Evolutionary conservation across 768 basidiomycete genomes (phyloP).

Genomic region (Astraeus odoratus): DNA sequence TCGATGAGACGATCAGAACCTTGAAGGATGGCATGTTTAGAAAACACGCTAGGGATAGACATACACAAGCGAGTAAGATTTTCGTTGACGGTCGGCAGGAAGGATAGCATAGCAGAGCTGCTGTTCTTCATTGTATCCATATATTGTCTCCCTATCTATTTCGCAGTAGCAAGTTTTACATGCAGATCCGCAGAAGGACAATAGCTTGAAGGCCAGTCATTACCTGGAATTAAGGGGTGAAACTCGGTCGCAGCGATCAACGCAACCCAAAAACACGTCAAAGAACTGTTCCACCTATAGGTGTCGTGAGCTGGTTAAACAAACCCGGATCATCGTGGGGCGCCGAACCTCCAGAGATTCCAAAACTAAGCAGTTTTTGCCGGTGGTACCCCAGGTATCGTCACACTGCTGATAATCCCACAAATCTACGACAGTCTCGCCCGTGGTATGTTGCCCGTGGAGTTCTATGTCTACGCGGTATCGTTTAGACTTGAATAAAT

Average conservation of each 20-base stretch:
- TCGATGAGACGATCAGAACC: slow-evolving; percentile 77
- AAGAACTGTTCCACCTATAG: slow-evolving; percentile 60
- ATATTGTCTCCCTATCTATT: too few species aligned
- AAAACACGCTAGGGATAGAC: not conserved
- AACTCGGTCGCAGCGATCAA: slow-evolving; percentile 48
- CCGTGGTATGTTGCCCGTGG: slow-evolving; percentile 53
- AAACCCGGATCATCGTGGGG: too few species aligned
- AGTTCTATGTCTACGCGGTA: slow-evolving; percentile 82
- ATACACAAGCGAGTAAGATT: slow-evolving; percentile 3
- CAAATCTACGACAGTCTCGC: slow-evolving; percentile 77
- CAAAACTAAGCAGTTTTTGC: slow-evolving; percentile 73
- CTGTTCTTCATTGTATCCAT: not conserved
- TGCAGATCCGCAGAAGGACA: too few species aligned
- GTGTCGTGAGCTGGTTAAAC: too few species aligned
- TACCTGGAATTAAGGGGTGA: slow-evolving; percentile 24
- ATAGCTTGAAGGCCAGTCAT: not conserved
- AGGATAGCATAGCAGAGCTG: not conserved
- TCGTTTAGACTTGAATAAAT: slow-evolving; percentile 54
- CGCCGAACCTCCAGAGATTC: slow-evolving; percentile 53
- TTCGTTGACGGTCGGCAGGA: slow-evolving; percentile 6
- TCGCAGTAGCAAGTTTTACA: too few species aligned
- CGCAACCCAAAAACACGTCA: slow-evolving; percentile 52
- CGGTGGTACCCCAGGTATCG: slow-evolving; percentile 61
- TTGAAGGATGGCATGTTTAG: slow-evolving; percentile 49
- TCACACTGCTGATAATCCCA: slow-evolving; percentile 57